phyloP scores from a whole-genome alignment of 352 stramenopile species.

The Phytopythium helicoides region DNA sequence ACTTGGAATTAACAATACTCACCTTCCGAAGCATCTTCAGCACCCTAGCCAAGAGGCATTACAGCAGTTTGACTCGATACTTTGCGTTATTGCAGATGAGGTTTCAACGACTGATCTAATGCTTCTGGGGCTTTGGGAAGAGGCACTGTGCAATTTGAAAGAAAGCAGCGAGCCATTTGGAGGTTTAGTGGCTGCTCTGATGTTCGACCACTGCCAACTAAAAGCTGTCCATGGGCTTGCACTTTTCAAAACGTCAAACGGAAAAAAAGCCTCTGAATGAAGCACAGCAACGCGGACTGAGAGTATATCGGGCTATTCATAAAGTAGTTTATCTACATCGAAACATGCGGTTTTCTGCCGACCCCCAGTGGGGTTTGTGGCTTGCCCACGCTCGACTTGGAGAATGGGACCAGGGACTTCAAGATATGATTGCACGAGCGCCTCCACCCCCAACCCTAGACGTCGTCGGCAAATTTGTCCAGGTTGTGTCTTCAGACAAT shows the following conservation, averaged over 20 bases:
- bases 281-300: neutral
- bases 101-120: conserved; percentile 19
- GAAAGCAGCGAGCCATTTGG: conserved; percentile 9
- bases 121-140: conserved; percentile 24
- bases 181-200: conserved; percentile 7
- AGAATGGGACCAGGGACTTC: conserved; percentile 3
- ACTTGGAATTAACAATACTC: conserved; percentile 4
- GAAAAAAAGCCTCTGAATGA: neutral
- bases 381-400: conserved; percentile 9
- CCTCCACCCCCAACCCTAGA: neutral
- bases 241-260: conserved; percentile 7
- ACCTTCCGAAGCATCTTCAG: conserved; percentile 5
- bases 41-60: conserved; percentile 5
- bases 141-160: conserved; percentile 13
- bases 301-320: conserved; percentile 10
- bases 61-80: conserved; percentile 9
- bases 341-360: conserved; percentile 18
- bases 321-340: conserved; percentile 19
- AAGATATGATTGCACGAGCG: neutral
- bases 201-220: conserved; percentile 20
- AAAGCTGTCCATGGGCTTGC: neutral
- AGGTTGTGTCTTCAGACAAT: conserved; percentile 11
- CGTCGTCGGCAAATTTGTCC: conserved; percentile 1
- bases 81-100: conserved; percentile 19
- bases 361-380: conserved; percentile 20